Conservation (phyloP, 2,329 filamentous ascomycete species). For the Coniochaeta ligniaria region DNA sequence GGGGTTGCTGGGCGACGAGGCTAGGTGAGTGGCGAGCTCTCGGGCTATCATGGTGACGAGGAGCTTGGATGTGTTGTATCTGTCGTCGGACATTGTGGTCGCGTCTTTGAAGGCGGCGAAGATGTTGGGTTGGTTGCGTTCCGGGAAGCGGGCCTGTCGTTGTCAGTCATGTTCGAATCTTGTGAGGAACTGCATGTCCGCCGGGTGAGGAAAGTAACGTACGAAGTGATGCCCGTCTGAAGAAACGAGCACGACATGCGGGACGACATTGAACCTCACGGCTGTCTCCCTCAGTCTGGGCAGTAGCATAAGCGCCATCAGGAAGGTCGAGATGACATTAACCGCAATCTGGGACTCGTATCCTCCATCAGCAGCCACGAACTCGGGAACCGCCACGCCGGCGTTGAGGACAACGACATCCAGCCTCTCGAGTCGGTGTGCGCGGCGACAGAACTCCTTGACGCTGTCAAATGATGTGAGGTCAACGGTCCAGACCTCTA, state of each 20-base stretch:
- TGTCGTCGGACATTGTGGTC: conserved; percentile 19
- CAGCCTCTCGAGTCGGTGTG: conserved; percentile 26
- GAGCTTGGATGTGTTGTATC: conserved; percentile 28
- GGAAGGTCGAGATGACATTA: conserved; percentile 38
- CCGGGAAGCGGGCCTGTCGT: conserved; percentile 12
- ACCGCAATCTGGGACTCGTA: conserved; percentile 33
- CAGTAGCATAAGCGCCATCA: conserved; percentile 34
- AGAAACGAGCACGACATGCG: conserved; percentile 29
- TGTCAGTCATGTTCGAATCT: conserved; percentile 9
- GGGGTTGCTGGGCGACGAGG: conserved; percentile 15
- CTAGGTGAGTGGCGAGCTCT: conserved; percentile 25
- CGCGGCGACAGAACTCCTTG: conserved; percentile 27
- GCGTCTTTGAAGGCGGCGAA: conserved; percentile 23
- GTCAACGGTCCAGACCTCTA: conserved; percentile 45
- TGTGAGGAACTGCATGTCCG: conserved; percentile 10
- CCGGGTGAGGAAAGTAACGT: background rate
- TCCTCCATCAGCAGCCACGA: conserved; percentile 25
- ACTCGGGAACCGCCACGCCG: conserved; percentile 15
- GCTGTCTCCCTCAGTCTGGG: conserved; percentile 31
- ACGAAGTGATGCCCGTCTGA: conserved; percentile 28
- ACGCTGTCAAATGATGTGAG: conserved; percentile 38
- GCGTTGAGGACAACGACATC: conserved; percentile 37
- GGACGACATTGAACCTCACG: conserved; percentile 20
- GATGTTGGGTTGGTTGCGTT: conserved; percentile 17
- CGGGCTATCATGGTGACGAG: conserved; percentile 21